Evolutionary conservation across 1,284 basidiomycete genomes (phyloP), one percentile per base, ranked within the genome.

Genomic region (Papiliotrema flavescens): DNA sequence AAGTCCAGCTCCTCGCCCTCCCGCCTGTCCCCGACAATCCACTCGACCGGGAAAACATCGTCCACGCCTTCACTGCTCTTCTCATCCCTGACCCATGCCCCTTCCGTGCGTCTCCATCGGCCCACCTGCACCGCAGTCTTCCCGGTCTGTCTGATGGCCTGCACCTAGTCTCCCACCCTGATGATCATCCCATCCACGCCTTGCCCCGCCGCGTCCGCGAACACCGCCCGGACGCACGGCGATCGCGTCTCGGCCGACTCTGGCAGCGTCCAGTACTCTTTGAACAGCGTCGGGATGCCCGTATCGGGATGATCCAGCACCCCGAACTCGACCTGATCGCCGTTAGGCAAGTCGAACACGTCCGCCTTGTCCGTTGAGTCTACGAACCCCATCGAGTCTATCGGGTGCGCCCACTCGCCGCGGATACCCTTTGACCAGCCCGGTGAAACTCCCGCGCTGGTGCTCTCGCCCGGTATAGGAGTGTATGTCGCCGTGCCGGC

Each of bases 321-420:
- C n/a, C 56, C 56, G 22, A 54, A 44, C 37, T 57, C 56, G 15
- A 57, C 41, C 37, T 54, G 51, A 47, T 57, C 56, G 7, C 56
- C 56, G 28, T 54, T 57, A 2, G 22, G 40, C 2, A 57, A 28
- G 17, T n/a, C 43, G 23, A 57, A 49, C 13, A 54, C 40, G 40
- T 57, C 56, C 9, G 51, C 56, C 23, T 37, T 15, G 26, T 57
- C 56, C 8, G 43, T 36, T 9, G 51, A 51, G 6, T 53, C 51
- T 9, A 39, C 34, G 20, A 50, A 47, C 26, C 56, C 51, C 56
- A 57, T 54, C 15, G 36, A 46, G 36, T 57, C 56, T 19, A 57
- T 53, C 24, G 56, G 52, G 20, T 57, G 56, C 17, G 36, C 42
- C 56, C 56, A 57, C 26, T 54, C 51, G 5, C 56, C 56, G 36